phyloP scores from a whole-genome alignment of 2,329 filamentous ascomycete genomes.

The Apiospora arundinis region DNA sequence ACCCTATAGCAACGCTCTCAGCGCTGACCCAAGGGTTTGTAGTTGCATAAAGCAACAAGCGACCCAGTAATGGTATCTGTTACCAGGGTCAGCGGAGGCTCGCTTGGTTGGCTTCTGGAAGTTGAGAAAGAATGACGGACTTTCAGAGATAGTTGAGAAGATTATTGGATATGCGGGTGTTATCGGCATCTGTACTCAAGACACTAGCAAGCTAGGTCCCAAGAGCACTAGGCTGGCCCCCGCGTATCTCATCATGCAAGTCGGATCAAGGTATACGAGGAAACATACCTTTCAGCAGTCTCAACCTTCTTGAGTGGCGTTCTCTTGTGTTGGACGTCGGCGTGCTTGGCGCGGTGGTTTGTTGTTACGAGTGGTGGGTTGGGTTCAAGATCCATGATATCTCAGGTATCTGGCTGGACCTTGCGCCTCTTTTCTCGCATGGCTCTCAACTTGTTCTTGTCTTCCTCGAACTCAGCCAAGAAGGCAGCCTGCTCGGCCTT shows the following conservation, averaged over 20 bases:
- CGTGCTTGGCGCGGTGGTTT: not conserved
- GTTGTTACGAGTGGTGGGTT: not conserved
- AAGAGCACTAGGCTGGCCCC: constrained; percentile 54
- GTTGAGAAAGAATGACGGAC: not conserved
- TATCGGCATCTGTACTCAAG: constrained; percentile 56
- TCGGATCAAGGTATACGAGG: constrained; percentile 14
- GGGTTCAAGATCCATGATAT: not conserved
- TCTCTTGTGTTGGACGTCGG: not conserved
- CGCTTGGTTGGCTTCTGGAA: not conserved
- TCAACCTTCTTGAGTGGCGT: constrained; percentile 3
- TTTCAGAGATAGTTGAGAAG: constrained; percentile 70
- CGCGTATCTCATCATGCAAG: constrained; percentile 58
- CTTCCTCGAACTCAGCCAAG: constrained; percentile 76
- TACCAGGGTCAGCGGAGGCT: constrained; percentile 2
- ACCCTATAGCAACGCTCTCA: not conserved
- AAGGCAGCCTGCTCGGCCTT: constrained; percentile 76
- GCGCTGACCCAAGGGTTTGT: not conserved
- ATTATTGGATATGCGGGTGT: constrained; percentile 65
- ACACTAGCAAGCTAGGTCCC: constrained; percentile 31
- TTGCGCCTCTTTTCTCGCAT: constrained; percentile 72
- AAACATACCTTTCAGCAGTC: constrained; percentile 27
- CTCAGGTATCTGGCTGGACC: constrained; percentile 45
- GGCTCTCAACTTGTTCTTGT: constrained; percentile 72
- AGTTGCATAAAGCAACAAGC: not conserved
- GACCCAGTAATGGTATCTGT: not conserved